Percentiles rank a stretch among this genome's conserved stretches.
Evolutionary conservation across 2,329 filamentous ascomycete genomes (phyloP).

Genomic region (Cryphonectria japonica): DNA sequence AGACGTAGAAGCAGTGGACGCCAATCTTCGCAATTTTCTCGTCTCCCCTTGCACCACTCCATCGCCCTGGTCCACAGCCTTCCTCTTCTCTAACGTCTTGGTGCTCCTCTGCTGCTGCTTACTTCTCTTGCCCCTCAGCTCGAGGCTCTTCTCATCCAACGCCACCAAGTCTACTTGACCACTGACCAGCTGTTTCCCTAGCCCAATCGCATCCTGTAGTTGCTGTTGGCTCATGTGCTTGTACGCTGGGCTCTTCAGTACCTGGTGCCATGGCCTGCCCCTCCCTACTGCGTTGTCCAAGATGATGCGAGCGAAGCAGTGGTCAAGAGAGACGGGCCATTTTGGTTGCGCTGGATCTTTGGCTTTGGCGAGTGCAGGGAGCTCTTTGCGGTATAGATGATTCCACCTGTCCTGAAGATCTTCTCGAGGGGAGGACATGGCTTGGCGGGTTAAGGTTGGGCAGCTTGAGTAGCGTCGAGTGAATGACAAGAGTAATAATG

Average conservation of each 20-base stretch:
- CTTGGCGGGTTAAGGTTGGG: background rate
- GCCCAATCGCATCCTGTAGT: slow-evolving; percentile 11
- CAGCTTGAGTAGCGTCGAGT: background rate
- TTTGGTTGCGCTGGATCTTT: slow-evolving; percentile 20
- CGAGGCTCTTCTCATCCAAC: slow-evolving; percentile 18
- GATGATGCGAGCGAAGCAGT: slow-evolving; percentile 24
- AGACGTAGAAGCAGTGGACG: background rate
- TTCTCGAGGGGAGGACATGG: slow-evolving; percentile 14
- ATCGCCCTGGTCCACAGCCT: background rate
- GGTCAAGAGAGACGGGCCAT: slow-evolving; percentile 23
- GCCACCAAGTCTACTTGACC: slow-evolving; percentile 14
- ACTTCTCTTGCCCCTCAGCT: slow-evolving; percentile 17
- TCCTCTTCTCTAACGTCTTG: slow-evolving; percentile 2
- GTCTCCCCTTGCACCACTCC: background rate
- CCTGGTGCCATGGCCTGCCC: slow-evolving; percentile 19
- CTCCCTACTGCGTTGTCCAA: slow-evolving; percentile 20
- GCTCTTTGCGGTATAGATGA: slow-evolving; percentile 12
- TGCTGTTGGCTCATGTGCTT: slow-evolving; percentile 21
- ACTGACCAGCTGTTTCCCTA: slow-evolving; percentile 11
- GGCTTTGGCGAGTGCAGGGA: slow-evolving; percentile 18
- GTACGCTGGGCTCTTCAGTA: slow-evolving; percentile 23
- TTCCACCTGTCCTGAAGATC: slow-evolving; percentile 15
- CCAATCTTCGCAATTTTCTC: background rate
- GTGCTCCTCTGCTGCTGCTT: background rate
- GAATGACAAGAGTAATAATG: background rate